Percentiles rank a stretch among this genome's conserved stretches.
Conservation (phyloP, 371 early-diverging fungal genomes). For the Rhizopus microsporus region DNA sequence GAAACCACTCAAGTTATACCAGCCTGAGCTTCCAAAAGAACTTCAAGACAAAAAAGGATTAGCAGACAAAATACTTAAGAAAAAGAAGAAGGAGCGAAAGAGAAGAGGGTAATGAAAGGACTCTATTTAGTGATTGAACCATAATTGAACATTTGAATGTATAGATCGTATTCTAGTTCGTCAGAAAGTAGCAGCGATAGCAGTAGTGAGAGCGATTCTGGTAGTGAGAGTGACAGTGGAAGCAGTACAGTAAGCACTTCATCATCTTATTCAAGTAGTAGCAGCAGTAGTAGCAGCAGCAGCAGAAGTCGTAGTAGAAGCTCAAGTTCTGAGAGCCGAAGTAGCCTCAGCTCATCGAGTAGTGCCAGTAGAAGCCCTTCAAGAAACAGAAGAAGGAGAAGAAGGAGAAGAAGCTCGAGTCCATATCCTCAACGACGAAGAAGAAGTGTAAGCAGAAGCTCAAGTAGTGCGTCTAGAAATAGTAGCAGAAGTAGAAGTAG, state of each 20-base stretch:
- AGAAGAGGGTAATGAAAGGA: constrained; percentile 18
- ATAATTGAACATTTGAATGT: not conserved
- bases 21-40: constrained; percentile 56
- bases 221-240: constrained; percentile 21
- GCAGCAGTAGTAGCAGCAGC: constrained; percentile 9
- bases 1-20: constrained; percentile 54
- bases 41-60: constrained; percentile 55
- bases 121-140: not conserved
- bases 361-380: constrained; percentile 4
- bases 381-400: not conserved
- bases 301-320: constrained; percentile 13
- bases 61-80: constrained; percentile 57
- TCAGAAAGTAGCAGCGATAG: constrained; percentile 13
- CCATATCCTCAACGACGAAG: not conserved
- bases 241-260: constrained; percentile 8
- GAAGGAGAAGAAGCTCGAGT: not conserved
- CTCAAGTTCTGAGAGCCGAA: not conserved
- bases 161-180: constrained; percentile 15
- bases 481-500: not conserved
- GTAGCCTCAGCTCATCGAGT: constrained; percentile 5
- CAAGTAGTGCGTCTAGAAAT: not conserved
- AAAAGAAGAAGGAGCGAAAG: constrained; percentile 43
- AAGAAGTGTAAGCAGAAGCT: not conserved
- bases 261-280: constrained; percentile 4
- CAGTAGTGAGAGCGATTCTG: constrained; percentile 13